Evolutionary conservation across 2,329 filamentous ascomycete species (phyloP).

Genomic region (Metarhizium rileyi): DNA sequence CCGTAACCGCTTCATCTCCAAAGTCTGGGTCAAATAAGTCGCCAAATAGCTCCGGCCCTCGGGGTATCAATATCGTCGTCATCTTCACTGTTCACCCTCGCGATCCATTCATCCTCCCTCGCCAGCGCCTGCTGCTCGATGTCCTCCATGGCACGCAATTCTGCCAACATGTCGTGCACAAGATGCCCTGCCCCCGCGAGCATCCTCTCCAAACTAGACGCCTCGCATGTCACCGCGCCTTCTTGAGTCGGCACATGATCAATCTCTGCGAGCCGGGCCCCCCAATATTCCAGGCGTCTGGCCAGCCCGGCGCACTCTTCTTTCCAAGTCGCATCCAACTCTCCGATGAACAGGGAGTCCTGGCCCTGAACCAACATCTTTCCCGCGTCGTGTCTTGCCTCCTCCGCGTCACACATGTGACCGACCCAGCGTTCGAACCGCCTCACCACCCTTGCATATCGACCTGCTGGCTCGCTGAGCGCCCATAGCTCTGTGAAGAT

Average conservation of each 20-base stretch:
- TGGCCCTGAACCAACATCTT: constrained; percentile 23
- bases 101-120: constrained; percentile 51
- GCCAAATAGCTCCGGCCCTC: constrained; percentile 39
- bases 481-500: constrained; percentile 48
- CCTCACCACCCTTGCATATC: constrained; percentile 43
- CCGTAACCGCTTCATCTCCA: neutral
- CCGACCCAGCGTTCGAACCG: constrained; percentile 52
- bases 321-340: constrained; percentile 48
- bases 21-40: constrained; percentile 20
- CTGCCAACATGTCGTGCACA: constrained; percentile 50
- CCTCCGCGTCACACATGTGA: constrained; percentile 35
- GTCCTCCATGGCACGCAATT: constrained; percentile 51
- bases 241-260: constrained; percentile 17
- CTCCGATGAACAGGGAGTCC: constrained; percentile 38
- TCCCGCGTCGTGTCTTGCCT: constrained; percentile 29
- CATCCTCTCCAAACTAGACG: constrained; percentile 34
- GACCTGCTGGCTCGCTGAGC: constrained; percentile 44
- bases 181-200: constrained; percentile 38
- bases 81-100: constrained; percentile 37
- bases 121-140: constrained; percentile 48
- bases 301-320: constrained; percentile 44
- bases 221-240: constrained; percentile 8
- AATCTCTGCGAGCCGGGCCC: constrained; percentile 36
- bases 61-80: constrained; percentile 25
- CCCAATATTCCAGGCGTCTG: constrained; percentile 46